These are phyloP conservation scores for Kodamaea lidongshanica DNA, from an alignment of 805 yeast genomes.

Conservation along the genomic window DNA sequence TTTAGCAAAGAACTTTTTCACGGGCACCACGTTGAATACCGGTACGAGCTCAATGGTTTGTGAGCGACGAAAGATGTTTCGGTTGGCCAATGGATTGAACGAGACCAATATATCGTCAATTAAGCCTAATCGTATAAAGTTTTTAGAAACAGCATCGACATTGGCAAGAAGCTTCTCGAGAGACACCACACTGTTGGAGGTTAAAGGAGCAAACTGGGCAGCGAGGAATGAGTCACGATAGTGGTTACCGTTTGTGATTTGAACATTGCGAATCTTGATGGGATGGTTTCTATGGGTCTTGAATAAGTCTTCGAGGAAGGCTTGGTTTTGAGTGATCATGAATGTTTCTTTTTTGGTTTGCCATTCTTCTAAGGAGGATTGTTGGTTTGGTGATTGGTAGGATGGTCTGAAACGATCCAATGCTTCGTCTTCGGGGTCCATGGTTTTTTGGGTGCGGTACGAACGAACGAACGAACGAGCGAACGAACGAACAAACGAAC, in stretches of 20 bases:
- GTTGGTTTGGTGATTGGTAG: slow-evolving; percentile 13
- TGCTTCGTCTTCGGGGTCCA: slow-evolving; percentile 21
- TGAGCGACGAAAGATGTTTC: slow-evolving; percentile 14
- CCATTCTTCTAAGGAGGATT: slow-evolving; percentile 23
- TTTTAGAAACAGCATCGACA: slow-evolving; percentile 40
- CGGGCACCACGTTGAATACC: slow-evolving; percentile 41
- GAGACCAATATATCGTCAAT: slow-evolving; percentile 37
- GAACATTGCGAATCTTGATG: slow-evolving; percentile 38
- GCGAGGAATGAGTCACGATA: slow-evolving; percentile 42
- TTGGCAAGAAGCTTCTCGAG: slow-evolving; percentile 33
- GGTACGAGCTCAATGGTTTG: slow-evolving; percentile 26
- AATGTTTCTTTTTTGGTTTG: slow-evolving; percentile 25
- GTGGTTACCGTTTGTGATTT: slow-evolving; percentile 42
- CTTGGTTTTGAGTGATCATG: slow-evolving; percentile 27
- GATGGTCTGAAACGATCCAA: slow-evolving; percentile 23
- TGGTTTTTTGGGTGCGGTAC: slow-evolving; percentile 2
- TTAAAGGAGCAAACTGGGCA: slow-evolving; percentile 43
- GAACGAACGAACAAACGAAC: no score
- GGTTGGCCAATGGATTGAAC: slow-evolving; percentile 19
- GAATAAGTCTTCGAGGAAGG: slow-evolving; percentile 30
- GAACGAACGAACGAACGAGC: no score
- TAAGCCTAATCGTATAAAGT: slow-evolving; percentile 38
- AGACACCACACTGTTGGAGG: slow-evolving; percentile 30
- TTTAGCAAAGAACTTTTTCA: slow-evolving; percentile 69
- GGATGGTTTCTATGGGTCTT: slow-evolving; percentile 32